phyloP scores from a whole-genome alignment of 768 basidiomycete species.

The Phlebiopsis gigantea region DNA sequence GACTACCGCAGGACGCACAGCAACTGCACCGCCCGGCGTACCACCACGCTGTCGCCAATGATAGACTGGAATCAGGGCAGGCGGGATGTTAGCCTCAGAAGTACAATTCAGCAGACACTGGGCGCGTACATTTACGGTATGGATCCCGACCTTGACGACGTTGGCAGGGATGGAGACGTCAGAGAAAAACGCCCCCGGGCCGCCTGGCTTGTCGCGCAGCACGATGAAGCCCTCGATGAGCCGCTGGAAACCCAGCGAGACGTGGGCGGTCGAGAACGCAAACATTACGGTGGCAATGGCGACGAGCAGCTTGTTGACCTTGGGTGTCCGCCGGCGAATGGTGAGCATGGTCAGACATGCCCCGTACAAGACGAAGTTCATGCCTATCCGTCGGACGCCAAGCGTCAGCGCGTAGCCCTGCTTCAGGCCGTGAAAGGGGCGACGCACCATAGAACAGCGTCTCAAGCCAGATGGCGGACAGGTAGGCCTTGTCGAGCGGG shows the following conservation, averaged over 20 bases:
- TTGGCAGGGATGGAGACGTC: slow-evolving; percentile 32
- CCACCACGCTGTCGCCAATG: slow-evolving; percentile 30
- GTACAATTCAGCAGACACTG: neutral
- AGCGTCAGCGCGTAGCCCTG: neutral
- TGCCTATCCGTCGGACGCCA: slow-evolving; percentile 23
- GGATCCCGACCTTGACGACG: slow-evolving; percentile 31
- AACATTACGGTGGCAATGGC: slow-evolving; percentile 27
- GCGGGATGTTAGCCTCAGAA: neutral
- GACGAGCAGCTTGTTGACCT: slow-evolving; percentile 21
- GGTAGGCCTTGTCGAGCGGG: slow-evolving; percentile 30
- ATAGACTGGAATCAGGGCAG: slow-evolving; percentile 19
- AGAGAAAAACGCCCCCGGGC: slow-evolving; percentile 28
- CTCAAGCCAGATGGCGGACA: slow-evolving; percentile 32
- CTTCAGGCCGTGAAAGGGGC: neutral
- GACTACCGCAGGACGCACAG: neutral
- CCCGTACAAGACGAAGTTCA: slow-evolving; percentile 28
- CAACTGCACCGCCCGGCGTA: slow-evolving; percentile 9
- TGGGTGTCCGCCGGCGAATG: slow-evolving; percentile 19
- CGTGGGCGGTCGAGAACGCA: slow-evolving; percentile 29
- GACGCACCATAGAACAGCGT: slow-evolving; percentile 27
- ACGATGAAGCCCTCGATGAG: slow-evolving; percentile 32
- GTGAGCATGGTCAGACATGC: slow-evolving; percentile 24
- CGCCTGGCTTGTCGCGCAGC: slow-evolving; percentile 24
- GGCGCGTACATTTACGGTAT: slow-evolving; percentile 25
- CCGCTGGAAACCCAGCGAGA: slow-evolving; percentile 30